Conservation (phyloP, 2,329 filamentous ascomycete genomes). For the Ceratocystis papillata region DNA sequence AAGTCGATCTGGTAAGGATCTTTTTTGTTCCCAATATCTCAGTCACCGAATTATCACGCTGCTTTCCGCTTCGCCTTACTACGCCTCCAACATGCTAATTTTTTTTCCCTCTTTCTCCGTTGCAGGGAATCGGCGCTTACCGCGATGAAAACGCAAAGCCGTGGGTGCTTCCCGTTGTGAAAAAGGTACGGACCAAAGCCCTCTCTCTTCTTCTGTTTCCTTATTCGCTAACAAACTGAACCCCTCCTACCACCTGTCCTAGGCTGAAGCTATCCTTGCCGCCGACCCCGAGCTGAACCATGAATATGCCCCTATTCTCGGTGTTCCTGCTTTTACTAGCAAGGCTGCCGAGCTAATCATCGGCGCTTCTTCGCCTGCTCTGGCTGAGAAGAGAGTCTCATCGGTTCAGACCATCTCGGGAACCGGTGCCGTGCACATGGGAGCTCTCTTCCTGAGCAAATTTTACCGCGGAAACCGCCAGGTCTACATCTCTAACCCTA, state of each 20-base stretch:
- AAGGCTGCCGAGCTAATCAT: constrained; percentile 88
- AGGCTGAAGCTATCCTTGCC: constrained; percentile 86
- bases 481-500: constrained; percentile 87
- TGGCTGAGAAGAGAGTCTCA: constrained; percentile 68
- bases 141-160: constrained; percentile 91
- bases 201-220: constrained; percentile 5
- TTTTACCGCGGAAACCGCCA: constrained; percentile 70
- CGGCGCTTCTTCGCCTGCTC: constrained; percentile 66
- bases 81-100: background rate
- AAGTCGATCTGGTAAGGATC: constrained; percentile 73
- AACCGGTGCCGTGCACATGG: constrained; percentile 87
- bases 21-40: background rate
- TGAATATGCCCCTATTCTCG: constrained; percentile 95
- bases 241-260: background rate
- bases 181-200: constrained; percentile 55
- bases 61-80: background rate
- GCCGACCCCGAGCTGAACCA: constrained; percentile 88
- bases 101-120: constrained; percentile 14
- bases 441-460: constrained; percentile 79
- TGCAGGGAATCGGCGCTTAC: constrained; percentile 74
- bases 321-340: constrained; percentile 70
- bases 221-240: background rate
- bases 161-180: constrained; percentile 92
- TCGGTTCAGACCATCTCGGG: constrained; percentile 94
- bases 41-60: background rate